phyloP scores from a whole-genome alignment of 2,329 filamentous ascomycete species.

The Colletotrichum sp. region DNA sequence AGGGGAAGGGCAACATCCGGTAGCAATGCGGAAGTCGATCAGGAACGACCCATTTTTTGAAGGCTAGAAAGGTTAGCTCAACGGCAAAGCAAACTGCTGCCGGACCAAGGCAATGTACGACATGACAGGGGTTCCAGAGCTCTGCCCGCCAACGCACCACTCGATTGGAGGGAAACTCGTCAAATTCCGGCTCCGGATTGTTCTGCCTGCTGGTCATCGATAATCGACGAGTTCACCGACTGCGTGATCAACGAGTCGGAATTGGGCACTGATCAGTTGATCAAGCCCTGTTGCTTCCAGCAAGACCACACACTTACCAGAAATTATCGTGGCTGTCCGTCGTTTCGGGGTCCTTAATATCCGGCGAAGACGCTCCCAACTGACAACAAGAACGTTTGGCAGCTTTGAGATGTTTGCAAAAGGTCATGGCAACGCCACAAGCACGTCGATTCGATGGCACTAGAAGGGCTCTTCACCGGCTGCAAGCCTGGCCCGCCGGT shows the following conservation, averaged over 20 bases:
- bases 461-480: not conserved
- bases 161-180: not conserved
- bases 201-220: not conserved
- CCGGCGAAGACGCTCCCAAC: not conserved
- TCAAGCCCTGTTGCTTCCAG: not conserved
- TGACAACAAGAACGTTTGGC: not conserved
- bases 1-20: not conserved
- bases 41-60: not conserved
- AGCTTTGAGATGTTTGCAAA: not conserved
- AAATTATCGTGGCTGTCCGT: not conserved
- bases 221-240: not conserved
- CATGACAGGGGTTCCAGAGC: constrained; percentile 10
- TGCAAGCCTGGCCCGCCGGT: not conserved
- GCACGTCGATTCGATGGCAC: not conserved
- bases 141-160: not conserved
- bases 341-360: not conserved
- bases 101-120: constrained; percentile 13
- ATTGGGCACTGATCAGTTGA: not conserved
- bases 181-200: not conserved
- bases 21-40: not conserved
- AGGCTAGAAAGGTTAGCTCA: not conserved
- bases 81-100: constrained; percentile 13
- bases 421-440: not conserved
- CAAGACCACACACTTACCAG: not conserved
- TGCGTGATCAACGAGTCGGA: not conserved